Base-by-base conservation (phyloP, 805 yeast genomes). In the Candida insectorum region DNA sequence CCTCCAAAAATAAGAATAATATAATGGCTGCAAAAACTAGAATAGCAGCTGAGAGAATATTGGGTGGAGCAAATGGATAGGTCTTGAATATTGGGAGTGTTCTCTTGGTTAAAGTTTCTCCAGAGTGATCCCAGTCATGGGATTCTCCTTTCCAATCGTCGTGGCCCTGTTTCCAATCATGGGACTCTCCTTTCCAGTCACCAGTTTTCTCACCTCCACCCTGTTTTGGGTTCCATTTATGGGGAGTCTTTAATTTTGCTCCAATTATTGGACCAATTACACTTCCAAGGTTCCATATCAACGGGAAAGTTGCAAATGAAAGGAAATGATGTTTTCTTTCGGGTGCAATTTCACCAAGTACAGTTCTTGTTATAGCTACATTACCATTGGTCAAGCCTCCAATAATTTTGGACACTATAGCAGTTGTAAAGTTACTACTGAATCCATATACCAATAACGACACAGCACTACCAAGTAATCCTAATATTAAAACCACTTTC, bases 401-500 rank as follows among this genome's bases (percentile, higher is more conserved):
- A 16, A 51, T 23, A 6, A 51, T 42, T 16, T 65, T 38, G 7
- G 65, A 58, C 1, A 44, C 37, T 16, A 58, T 36, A 0, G 65
- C 65, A 38, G 47, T 37, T 37, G 51, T 54, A 37, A 42, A 60
- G 29, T 47, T 57, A 16, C 39, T 37, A 10, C 58, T 33, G 31
- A 60, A 59, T 11, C 64, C 65, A 39, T 59, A 56, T 10, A 48
- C 16, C 3, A 54, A 26, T 17, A 58, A 36, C 16, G 59, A 45
- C 13, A 47, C 19, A 4, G 54, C 43, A 12, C 54, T 42, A 10
- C 64, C 65, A 6, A 45, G 17, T 10, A 57, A 41, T 1, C 65
- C 62, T 9, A 26, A 36, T 12, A 56, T 34, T n/a, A 59, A 39
- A 12, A 59, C 52, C 10, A 45, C 46, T 28, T 79, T 79, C 21